Evolutionary conservation across 768 basidiomycete genomes (phyloP), one percentile per base, ranked within the genome.

Genomic region (Phylloporus arenicola): DNA sequence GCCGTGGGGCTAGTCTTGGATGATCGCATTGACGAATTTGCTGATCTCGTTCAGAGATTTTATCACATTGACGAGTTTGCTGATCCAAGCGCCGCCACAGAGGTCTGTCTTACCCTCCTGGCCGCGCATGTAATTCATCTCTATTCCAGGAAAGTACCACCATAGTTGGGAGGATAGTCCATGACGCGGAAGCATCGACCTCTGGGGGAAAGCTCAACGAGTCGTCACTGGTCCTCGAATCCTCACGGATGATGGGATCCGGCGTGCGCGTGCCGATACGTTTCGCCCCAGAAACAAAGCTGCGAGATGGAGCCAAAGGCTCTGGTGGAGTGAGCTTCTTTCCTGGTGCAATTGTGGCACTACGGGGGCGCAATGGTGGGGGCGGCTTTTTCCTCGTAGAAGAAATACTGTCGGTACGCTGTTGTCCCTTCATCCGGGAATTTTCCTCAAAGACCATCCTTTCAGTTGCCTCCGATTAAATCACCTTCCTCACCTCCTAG

Each of bases 301-400:
- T 95, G 2, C 77, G 85, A 34, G 84, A 84, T 16, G 77, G 79
- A 1, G 61, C 73, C 13, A 75, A 75, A 48, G 88, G 87, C 11
- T 72, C 80, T 10, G 79, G 78, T 14, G 82, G 83, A 0, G 68
- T 85, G 10, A 84, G 88, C 1, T 63, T 98, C 37, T 98, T 94
- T 62, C 92, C 93, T 5, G 96, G 96, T 4, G 84, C 84, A 25
- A 81, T 98, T 45, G 86, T 86, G 2, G 92, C 86, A 0, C 62
- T 97, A 29, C 88, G 82, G 53, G 96, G 96, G 0, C 81, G 79
- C 64, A 98, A 98, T 66, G 92, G 93, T 1, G 90, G 92, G 2
- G 93, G 90, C 6, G 87, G 83, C 3, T 83, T 83, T 71, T 98
- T 97, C 63, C 74, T 82, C 10, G 94, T 86, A 0, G 80, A 81